A percentile compares a stretch with the other conserved stretches of the same genome.
Evolutionary conservation across 768 basidiomycete species (phyloP).

Genomic region (Solioccasus polychromus): DNA sequence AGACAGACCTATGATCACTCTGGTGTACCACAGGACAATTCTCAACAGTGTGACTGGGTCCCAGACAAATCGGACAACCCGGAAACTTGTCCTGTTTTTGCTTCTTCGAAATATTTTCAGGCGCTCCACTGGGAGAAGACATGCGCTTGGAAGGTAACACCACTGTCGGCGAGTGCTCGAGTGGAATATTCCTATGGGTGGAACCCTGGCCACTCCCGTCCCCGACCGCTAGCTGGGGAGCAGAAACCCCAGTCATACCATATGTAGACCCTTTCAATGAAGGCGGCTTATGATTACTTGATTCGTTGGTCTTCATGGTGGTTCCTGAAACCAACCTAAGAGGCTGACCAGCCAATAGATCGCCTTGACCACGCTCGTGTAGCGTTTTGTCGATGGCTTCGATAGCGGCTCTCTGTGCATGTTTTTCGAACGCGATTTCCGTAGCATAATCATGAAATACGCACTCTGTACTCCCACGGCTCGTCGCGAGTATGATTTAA

Average conservation of each 20-base stretch:
- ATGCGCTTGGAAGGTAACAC: constrained; percentile 36
- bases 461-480: constrained; percentile 60
- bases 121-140: constrained; percentile 28
- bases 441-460: constrained; percentile 18
- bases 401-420: constrained; percentile 58
- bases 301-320: constrained; percentile 10
- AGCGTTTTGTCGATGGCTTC: constrained; percentile 67
- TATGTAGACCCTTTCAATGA: constrained; percentile 2
- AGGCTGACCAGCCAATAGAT: constrained; percentile 63
- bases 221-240: neutral
- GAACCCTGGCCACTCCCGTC: neutral
- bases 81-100: constrained; percentile 24
- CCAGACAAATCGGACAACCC: constrained; percentile 48
- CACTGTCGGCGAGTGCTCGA: neutral
- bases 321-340: constrained; percentile 48
- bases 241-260: neutral
- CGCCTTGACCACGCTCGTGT: constrained; percentile 49
- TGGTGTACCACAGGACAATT: constrained; percentile 53
- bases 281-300: neutral
- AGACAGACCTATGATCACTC: constrained; percentile 53
- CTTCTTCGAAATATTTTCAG: constrained; percentile 37
- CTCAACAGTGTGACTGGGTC: constrained; percentile 45
- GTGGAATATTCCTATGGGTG: neutral
- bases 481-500: constrained; percentile 64
- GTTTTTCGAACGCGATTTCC: constrained; percentile 4